A percentile compares a stretch with the other conserved stretches of the same genome.
phyloP scores from a whole-genome alignment of 805 yeast species.

The Lipomyces spencermartinsiae region DNA sequence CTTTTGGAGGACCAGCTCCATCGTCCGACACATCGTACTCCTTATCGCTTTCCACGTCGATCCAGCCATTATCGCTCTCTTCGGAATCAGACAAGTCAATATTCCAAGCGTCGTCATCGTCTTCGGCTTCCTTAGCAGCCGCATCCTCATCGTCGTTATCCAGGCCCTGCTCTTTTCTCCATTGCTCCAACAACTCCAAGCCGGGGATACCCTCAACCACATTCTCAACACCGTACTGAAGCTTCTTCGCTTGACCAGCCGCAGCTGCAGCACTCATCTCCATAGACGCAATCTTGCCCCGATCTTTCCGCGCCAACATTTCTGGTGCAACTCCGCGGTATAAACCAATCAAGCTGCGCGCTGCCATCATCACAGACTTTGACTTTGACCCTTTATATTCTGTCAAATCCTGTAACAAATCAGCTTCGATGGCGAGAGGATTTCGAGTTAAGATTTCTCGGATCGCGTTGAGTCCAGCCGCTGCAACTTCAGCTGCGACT shows the following conservation, averaged over 20 bases:
- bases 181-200: conserved; percentile 83
- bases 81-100: conserved; percentile 26
- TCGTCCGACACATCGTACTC: conserved; percentile 47
- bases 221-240: conserved; percentile 73
- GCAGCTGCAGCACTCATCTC: conserved; percentile 66
- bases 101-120: conserved; percentile 48
- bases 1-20: conserved; percentile 41
- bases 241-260: conserved; percentile 50
- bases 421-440: conserved; percentile 89
- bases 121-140: conserved; percentile 61
- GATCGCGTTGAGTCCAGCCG: conserved; percentile 96
- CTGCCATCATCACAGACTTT: conserved; percentile 93
- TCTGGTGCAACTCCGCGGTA: conserved; percentile 97
- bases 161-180: conserved; percentile 70
- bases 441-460: conserved; percentile 92
- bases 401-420: conserved; percentile 84
- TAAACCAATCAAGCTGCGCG: conserved; percentile 80
- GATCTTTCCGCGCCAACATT: conserved; percentile 85
- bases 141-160: conserved; percentile 67
- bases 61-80: conserved; percentile 84
- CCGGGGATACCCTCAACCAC: conserved; percentile 83
- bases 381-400: conserved; percentile 93
- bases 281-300: conserved; percentile 92
- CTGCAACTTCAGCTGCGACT: conserved; percentile 96
- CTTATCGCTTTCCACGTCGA: conserved; percentile 76